Base-by-base conservation (phyloP, 768 basidiomycete genomes). In the Trametes elegans region DNA sequence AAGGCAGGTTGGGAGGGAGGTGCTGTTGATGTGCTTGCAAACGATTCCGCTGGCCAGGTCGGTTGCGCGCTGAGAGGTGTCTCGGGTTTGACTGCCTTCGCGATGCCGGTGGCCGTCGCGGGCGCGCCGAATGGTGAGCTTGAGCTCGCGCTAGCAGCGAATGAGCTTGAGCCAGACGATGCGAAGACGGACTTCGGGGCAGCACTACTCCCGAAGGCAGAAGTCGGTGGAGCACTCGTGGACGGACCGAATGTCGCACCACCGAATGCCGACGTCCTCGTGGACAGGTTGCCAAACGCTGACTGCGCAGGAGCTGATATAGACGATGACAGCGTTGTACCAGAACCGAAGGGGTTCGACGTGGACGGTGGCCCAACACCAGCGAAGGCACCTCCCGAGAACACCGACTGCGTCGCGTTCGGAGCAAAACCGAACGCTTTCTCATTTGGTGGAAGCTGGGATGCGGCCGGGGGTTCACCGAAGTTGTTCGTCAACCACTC, bases 401-500 rank as follows among this genome's bases (percentile, higher is more conserved):
- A 29, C 3, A 57, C 27, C 16, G 59, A 42, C 21, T 59, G 27
- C 10, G 62, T 49, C 4, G 44, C 13, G 1, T 18, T 23, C 4
- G 63, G 24, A 16, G 27, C 21, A 2, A 32, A 35, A 4, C 48
- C 41, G 3, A 62, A 40, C 2, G 59, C 41, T 14, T 68, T 49
- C 13, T 63, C 63, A 19, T 50, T 21, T 18, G 47, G 32, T 16
- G 65, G 54, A 29, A 38, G 40, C 46, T 46, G 16, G 10, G 24
- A 53, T 13, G 60, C 56, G 4, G 69, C 58, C 23, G 71, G 69
- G 39, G 57, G 58, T 4, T 61, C 43, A 19, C 68, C 69, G 55
- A 71, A 71, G 31, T 64, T 66, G 43, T 60, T 73, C 57, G 59
- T 70, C 46, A 60, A 61, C 71, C 66, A 72, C 57, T 64, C 72